Evolutionary conservation across 2,329 filamentous ascomycete genomes (phyloP).

Genomic region (Didymella lethalis): DNA sequence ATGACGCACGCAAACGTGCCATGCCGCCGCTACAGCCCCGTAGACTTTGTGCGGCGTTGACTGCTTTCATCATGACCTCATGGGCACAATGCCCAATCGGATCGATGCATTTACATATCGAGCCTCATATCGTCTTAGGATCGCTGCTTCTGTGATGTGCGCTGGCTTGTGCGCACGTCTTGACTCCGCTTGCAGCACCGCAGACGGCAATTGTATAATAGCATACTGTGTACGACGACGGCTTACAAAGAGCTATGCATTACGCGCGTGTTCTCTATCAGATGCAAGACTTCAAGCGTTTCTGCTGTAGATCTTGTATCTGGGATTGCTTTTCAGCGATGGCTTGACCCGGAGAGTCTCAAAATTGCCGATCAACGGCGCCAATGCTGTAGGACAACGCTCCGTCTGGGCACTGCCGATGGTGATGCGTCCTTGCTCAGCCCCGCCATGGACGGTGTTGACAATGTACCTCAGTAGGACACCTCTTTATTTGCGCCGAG

Average conservation of each 20-base stretch:
- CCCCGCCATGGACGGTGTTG: constrained; percentile 13
- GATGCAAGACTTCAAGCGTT: neutral
- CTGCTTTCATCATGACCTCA: constrained; percentile 8
- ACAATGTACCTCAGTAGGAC: neutral
- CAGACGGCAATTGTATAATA: constrained; percentile 2
- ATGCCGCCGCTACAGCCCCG: constrained; percentile 8
- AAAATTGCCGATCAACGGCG: neutral
- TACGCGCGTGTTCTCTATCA: neutral
- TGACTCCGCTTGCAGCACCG: neutral
- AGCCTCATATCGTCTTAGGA: neutral
- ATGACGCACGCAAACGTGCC: constrained; percentile 14
- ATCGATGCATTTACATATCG: neutral
- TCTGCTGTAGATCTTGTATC: neutral
- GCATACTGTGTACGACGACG: neutral
- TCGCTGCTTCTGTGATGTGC: neutral
- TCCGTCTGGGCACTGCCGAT: constrained; percentile 13
- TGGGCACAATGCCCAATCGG: neutral
- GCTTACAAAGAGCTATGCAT: neutral
- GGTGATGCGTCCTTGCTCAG: constrained; percentile 8
- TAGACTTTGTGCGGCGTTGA: neutral
- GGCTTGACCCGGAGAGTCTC: constrained; percentile 5
- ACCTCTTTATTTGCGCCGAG: constrained; percentile 6
- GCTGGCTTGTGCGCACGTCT: neutral
- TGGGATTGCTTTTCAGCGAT: constrained; percentile 9
- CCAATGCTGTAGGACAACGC: constrained; percentile 12